Percentiles rank a stretch among this genome's conserved stretches.
Evolutionary conservation across 2,329 filamentous ascomycete genomes (phyloP).

Genomic region (Neurospora sp.): DNA sequence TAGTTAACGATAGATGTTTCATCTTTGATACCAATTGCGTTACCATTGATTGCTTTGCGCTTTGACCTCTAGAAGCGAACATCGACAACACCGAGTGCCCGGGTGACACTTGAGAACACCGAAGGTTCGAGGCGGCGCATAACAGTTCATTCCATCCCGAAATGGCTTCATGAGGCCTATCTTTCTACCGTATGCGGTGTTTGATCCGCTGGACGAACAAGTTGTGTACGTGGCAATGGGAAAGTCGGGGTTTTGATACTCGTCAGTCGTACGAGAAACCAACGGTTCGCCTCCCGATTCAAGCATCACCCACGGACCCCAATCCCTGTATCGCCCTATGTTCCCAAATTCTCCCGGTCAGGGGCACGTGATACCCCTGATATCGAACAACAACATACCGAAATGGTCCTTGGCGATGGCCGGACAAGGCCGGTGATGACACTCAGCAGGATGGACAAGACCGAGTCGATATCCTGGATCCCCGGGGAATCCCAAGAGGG

Average conservation of each 20-base stretch:
- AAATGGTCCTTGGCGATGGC: neutral
- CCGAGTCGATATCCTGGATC: neutral
- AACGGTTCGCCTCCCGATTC: conserved; percentile 3
- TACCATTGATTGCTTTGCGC: neutral
- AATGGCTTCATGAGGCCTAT: conserved; percentile 12
- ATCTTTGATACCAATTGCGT: neutral
- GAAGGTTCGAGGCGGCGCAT: neutral
- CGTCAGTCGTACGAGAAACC: conserved; percentile 11
- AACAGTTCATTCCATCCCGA: conserved; percentile 8
- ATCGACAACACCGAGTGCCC: neutral
- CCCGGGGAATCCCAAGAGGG: neutral
- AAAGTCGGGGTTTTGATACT: conserved; percentile 8
- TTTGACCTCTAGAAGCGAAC: neutral
- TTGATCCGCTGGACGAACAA: conserved; percentile 5
- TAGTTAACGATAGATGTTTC: neutral
- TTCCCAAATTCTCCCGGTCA: neutral
- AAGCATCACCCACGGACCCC: conserved; percentile 5
- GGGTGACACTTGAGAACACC: neutral
- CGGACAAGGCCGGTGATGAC: neutral
- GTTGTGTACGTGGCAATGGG: conserved; percentile 6
- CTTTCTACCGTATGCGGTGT: neutral
- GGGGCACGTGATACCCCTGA: conserved; percentile 15
- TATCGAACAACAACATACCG: conserved; percentile 6
- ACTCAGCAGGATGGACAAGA: neutral
- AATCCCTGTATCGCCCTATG: neutral